Conservation (phyloP, 2,329 filamentous ascomycete species). For the Microsporum audouinii region DNA sequence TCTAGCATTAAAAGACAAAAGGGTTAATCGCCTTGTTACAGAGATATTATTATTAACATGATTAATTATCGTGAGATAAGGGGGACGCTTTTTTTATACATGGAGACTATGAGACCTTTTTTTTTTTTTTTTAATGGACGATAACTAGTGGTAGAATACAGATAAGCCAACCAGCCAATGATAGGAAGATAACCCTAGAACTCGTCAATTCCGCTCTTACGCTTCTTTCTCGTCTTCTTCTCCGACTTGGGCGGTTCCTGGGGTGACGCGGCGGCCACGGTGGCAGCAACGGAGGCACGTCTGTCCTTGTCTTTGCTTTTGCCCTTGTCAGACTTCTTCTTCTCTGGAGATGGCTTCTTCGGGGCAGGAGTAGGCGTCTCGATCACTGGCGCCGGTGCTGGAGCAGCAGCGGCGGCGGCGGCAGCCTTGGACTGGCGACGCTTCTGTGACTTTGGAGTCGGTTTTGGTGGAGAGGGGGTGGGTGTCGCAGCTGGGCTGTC, state of each 20-base stretch:
- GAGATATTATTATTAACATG: no score
- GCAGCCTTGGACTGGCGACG: slow-evolving; percentile 30
- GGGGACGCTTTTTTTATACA: no score
- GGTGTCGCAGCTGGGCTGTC: slow-evolving; percentile 22
- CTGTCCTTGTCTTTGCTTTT: slow-evolving; percentile 25
- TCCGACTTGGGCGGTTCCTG: slow-evolving; percentile 24
- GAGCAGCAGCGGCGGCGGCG: slow-evolving; percentile 16
- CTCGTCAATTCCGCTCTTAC: slow-evolving; percentile 22
- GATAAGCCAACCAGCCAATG: background rate
- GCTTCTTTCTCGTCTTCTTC: slow-evolving; percentile 32
- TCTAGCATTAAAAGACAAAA: no score
- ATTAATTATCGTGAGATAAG: no score
- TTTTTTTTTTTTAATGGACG: no score
- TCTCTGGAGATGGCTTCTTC: slow-evolving; percentile 29
- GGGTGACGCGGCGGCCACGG: slow-evolving; percentile 19
- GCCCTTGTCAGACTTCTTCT: slow-evolving; percentile 24
- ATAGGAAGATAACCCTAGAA: background rate
- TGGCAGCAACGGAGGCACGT: background rate
- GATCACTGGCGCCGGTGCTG: slow-evolving; percentile 16
- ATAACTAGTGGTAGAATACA: background rate
- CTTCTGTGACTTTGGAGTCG: slow-evolving; percentile 33
- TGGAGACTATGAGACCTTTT: no score
- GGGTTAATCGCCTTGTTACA: background rate
- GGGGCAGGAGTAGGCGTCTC: slow-evolving; percentile 17
- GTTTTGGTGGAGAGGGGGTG: slow-evolving; percentile 29